A percentile compares a stretch with the other conserved stretches of the same genome.
These are phyloP conservation scores for Penicillium fimorum DNA, from an alignment of 495 filamentous ascomycete genomes.

Conservation along the genomic window DNA sequence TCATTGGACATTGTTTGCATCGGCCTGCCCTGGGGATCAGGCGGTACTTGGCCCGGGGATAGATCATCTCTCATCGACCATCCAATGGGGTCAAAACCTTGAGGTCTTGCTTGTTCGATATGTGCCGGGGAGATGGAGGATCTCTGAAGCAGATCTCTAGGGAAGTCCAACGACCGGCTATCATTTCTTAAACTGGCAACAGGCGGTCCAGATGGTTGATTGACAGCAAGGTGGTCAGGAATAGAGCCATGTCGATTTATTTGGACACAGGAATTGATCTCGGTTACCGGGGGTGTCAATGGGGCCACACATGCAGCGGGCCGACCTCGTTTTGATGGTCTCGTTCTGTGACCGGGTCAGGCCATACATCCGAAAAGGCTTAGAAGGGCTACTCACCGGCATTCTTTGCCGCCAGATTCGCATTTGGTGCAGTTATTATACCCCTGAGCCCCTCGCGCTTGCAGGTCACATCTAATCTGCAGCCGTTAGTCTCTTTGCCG, in stretches of 20 bases:
- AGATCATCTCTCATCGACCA: not conserved
- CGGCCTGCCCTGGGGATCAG: not conserved
- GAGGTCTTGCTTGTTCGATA: not conserved
- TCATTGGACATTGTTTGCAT: conserved; percentile 2
- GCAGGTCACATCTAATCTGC: conserved; percentile 36
- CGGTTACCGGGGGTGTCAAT: conserved; percentile 6
- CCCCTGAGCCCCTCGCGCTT: conserved; percentile 26
- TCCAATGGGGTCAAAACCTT: not conserved
- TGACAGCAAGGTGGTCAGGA: not conserved
- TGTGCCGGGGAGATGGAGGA: not conserved
- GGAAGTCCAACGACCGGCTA: not conserved
- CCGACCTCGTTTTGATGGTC: conserved; percentile 24
- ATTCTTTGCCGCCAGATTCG: conserved; percentile 24
- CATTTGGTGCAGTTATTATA: conserved; percentile 31
- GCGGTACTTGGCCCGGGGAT: not conserved
- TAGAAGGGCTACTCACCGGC: conserved; percentile 17
- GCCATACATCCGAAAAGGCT: not conserved
- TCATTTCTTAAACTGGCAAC: not conserved
- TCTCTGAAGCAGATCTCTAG: not conserved
- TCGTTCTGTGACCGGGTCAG: conserved; percentile 1
- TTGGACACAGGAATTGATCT: conserved; percentile 8
- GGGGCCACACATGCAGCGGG: conserved; percentile 8
- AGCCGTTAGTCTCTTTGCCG: not conserved
- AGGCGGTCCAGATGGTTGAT: not conserved
- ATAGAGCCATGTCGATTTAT: not conserved